phyloP scores from a whole-genome alignment of 2,329 filamentous ascomycete species.

The Phaeoacremonium minimum region DNA sequence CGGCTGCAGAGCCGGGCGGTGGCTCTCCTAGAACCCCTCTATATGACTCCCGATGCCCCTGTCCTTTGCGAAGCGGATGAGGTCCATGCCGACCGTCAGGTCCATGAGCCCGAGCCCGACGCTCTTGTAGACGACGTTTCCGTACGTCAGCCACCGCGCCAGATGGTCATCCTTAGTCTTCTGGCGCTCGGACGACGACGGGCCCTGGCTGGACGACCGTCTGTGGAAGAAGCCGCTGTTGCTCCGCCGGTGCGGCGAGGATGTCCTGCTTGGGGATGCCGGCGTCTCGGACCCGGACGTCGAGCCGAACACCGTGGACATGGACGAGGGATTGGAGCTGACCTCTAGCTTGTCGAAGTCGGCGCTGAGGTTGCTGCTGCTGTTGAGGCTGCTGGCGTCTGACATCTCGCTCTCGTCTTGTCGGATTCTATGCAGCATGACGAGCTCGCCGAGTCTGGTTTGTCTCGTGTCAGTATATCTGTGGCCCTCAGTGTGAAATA shows the following conservation, averaged over 20 bases:
- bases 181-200: constrained; percentile 13
- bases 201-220: constrained; percentile 22
- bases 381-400: constrained; percentile 20
- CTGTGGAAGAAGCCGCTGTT: constrained; percentile 21
- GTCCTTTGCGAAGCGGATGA: constrained; percentile 50
- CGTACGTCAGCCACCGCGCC: constrained; percentile 51
- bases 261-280: constrained; percentile 19
- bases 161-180: constrained; percentile 43
- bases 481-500: neutral
- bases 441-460: constrained; percentile 68
- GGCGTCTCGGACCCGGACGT: constrained; percentile 1
- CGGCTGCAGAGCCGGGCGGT: constrained; percentile 1
- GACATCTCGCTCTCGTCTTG: constrained; percentile 32
- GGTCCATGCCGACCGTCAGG: constrained; percentile 53
- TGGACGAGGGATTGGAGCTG: constrained; percentile 24
- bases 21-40: constrained; percentile 38
- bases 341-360: constrained; percentile 28
- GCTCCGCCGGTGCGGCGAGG: constrained; percentile 11
- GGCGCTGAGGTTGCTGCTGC: constrained; percentile 21
- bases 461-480: neutral
- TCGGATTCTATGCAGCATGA: constrained; percentile 49
- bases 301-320: constrained; percentile 33
- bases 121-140: constrained; percentile 66
- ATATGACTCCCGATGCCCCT: constrained; percentile 51
- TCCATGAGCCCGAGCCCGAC: constrained; percentile 66